A percentile compares a stretch with the other conserved stretches of the same genome.
Conservation (phyloP, 192 early-diverging fungal species). For the Chytriomyces sp. region DNA sequence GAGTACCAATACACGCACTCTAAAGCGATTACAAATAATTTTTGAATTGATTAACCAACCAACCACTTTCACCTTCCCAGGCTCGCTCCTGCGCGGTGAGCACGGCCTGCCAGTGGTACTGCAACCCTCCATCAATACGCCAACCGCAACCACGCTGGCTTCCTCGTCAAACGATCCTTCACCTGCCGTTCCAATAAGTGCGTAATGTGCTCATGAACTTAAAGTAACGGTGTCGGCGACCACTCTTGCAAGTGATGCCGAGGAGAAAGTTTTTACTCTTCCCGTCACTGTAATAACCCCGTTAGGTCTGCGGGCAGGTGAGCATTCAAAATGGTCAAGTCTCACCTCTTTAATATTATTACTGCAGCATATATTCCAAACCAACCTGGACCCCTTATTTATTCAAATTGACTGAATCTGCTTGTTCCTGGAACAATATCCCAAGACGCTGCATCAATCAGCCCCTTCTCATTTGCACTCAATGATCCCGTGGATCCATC, state of each 20-base stretch:
- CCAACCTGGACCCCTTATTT: slow-evolving; percentile 25
- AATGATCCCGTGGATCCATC: slow-evolving; percentile 18
- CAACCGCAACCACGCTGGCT: no score
- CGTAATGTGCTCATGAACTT: slow-evolving; percentile 2
- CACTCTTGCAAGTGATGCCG: neutral
- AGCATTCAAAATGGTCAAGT: neutral
- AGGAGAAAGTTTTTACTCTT: neutral
- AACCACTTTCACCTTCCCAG: no score
- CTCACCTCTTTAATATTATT: no score
- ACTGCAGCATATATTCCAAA: slow-evolving; percentile 12
- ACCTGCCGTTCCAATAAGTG: slow-evolving; percentile 13
- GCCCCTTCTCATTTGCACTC: slow-evolving; percentile 18
- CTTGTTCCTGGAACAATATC: slow-evolving; percentile 8
- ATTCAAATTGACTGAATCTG: slow-evolving; percentile 13
- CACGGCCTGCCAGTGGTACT: slow-evolving; percentile 22
- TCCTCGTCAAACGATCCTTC: neutral
- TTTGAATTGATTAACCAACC: neutral
- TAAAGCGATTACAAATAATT: neutral
- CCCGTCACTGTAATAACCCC: slow-evolving; percentile 26
- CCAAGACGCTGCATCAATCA: slow-evolving; percentile 1
- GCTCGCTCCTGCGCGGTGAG: slow-evolving; percentile 1
- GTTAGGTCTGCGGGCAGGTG: slow-evolving; percentile 23
- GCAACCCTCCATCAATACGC: slow-evolving; percentile 16
- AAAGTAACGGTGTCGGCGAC: neutral
- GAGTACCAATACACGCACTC: neutral